A percentile compares a stretch with the other conserved stretches of the same genome.
phyloP scores from a whole-genome alignment of 1,284 basidiomycete species.

The Ceratobasidium sp. region DNA sequence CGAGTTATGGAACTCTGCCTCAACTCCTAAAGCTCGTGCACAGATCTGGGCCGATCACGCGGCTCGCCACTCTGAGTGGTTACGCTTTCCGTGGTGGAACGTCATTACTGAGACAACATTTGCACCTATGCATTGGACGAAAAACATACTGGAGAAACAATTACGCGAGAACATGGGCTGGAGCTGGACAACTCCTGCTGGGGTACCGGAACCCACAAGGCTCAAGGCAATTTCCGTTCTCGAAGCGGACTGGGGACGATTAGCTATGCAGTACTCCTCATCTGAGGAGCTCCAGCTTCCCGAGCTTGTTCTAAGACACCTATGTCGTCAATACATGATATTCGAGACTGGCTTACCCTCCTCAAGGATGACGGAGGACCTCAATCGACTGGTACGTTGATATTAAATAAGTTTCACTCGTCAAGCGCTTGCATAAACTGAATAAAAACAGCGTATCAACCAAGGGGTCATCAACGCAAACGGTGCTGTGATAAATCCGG shows the following conservation, averaged over 20 bases:
- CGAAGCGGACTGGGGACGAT: background rate
- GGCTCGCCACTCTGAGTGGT: background rate
- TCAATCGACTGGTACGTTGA: background rate
- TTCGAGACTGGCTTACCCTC: background rate
- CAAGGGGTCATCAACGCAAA: too few species aligned
- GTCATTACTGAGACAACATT: background rate
- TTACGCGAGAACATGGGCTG: slow-evolving; percentile 10
- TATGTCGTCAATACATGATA: background rate
- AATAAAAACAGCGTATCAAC: too few species aligned
- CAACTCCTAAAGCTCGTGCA: too few species aligned
- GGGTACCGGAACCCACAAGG: background rate
- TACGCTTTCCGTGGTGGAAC: background rate
- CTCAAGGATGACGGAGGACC: background rate
- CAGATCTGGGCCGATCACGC: background rate
- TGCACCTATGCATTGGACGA: slow-evolving; percentile 11
- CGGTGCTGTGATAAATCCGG: too few species aligned
- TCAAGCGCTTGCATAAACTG: too few species aligned
- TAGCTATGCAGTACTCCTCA: background rate
- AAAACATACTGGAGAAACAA: slow-evolving; percentile 12
- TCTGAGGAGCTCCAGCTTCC: background rate
- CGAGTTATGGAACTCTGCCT: background rate
- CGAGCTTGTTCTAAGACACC: background rate
- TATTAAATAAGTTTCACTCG: too few species aligned
- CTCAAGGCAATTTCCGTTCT: background rate
- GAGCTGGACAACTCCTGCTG: background rate